These are phyloP conservation scores for Trypanosoma theileri DNA, from an alignment of 208 protist species.

Conservation along the genomic window DNA sequence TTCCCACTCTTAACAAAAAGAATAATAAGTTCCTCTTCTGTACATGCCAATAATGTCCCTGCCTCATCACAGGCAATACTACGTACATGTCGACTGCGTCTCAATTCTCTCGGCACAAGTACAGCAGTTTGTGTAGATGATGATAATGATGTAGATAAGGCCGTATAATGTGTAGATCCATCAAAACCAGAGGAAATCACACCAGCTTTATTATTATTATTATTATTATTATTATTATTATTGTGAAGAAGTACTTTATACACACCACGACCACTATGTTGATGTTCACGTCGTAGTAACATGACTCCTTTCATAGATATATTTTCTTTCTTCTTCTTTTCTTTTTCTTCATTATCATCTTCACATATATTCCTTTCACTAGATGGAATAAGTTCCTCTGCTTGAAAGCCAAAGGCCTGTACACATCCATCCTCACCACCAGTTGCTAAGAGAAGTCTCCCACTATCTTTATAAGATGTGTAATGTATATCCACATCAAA, in stretches of 20 bases:
- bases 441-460: conserved; percentile 27
- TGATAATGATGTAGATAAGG: not conserved
- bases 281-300: conserved; percentile 20
- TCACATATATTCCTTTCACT: not conserved
- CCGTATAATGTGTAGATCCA: conserved; percentile 37
- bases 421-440: conserved; percentile 67
- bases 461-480: not conserved
- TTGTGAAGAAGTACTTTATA: conserved; percentile 46
- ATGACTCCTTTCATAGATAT: not conserved
- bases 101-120: not conserved
- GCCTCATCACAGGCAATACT: conserved; percentile 21
- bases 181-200: conserved; percentile 62
- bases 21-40: conserved; percentile 26
- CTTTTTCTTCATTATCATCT: not conserved
- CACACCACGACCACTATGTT: conserved; percentile 67
- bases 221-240: not conserved
- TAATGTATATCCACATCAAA: conserved; percentile 58
- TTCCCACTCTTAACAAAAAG: not conserved
- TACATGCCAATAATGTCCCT: conserved; percentile 21
- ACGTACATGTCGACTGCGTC: conserved; percentile 12
- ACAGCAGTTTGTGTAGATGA: not conserved
- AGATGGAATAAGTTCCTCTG: not conserved
- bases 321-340: not conserved
- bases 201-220: not conserved
- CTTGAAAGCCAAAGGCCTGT: conserved; percentile 31